A percentile compares a stretch with the other conserved stretches of the same genome.
These are phyloP conservation scores for Aspergillus amoenus DNA, from an alignment of 2,329 filamentous ascomycete species.

Conservation along the genomic window DNA sequence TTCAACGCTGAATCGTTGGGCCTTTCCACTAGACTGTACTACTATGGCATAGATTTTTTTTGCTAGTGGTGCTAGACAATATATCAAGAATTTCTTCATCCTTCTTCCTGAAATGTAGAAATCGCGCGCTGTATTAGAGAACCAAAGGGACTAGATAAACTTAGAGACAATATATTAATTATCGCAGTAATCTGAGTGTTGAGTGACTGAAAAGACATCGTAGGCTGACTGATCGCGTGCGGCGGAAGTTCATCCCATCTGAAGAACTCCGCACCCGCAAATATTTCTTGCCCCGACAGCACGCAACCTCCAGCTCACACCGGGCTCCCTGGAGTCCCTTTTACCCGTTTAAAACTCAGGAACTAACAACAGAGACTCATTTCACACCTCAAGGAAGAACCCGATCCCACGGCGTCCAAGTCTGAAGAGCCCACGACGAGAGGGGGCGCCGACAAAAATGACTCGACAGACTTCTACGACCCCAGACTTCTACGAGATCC, in stretches of 20 bases:
- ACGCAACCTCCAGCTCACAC: neutral
- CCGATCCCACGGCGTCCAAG: neutral
- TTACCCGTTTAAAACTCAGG: neutral
- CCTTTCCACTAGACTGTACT: constrained; percentile 8
- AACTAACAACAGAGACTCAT: neutral
- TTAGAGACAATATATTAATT: too few species aligned
- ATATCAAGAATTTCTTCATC: neutral
- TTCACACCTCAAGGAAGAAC: neutral
- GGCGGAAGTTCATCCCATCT: neutral
- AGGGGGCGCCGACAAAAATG: constrained; percentile 13
- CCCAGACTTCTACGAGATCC: constrained; percentile 41
- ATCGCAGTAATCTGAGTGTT: neutral
- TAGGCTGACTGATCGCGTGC: neutral
- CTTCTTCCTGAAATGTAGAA: neutral
- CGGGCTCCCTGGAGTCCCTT: neutral
- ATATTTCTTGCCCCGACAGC: neutral
- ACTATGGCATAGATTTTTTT: constrained; percentile 8
- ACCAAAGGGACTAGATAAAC: too few species aligned
- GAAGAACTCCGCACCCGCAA: neutral
- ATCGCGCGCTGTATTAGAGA: neutral
- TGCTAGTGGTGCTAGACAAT: constrained; percentile 1
- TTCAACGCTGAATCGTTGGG: neutral
- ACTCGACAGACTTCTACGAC: constrained; percentile 12
- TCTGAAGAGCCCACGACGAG: neutral
- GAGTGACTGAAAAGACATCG: neutral